Percentiles rank a stretch among this genome's conserved stretches.
Conservation (phyloP, 164 flowering plant genomes). For the Cinnamomum chago region DNA sequence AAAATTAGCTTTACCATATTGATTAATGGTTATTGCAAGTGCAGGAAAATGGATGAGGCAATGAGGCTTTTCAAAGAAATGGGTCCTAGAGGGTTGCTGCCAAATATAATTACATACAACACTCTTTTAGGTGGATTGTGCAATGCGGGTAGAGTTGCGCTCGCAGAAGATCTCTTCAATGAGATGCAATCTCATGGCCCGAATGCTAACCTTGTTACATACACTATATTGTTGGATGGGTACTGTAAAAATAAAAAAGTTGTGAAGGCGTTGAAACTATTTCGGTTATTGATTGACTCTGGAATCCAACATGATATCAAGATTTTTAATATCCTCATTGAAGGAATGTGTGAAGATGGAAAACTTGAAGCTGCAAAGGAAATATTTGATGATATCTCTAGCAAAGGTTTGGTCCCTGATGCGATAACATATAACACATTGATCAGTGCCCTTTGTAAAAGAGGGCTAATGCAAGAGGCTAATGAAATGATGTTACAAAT, state of each 20-base stretch:
- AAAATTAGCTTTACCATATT: slow-evolving; percentile 32
- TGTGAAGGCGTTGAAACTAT: slow-evolving; percentile 38
- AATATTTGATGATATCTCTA: slow-evolving; percentile 23
- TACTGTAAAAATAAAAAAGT: slow-evolving; percentile 38
- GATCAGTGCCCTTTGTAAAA: slow-evolving; percentile 44
- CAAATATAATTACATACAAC: slow-evolving; percentile 36
- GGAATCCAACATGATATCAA: slow-evolving; percentile 14
- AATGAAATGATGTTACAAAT: slow-evolving; percentile 34
- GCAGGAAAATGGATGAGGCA: slow-evolving; percentile 32
- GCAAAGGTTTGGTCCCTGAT: slow-evolving; percentile 33
- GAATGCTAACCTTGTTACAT: slow-evolving; percentile 26
- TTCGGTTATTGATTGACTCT: slow-evolving; percentile 14
- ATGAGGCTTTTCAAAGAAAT: slow-evolving; percentile 28
- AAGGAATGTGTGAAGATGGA: slow-evolving; percentile 46
- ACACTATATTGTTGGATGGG: slow-evolving; percentile 37
- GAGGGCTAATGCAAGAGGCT: slow-evolving; percentile 40
- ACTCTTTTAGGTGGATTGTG: slow-evolving; percentile 38
- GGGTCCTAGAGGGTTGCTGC: slow-evolving; percentile 25
- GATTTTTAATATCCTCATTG: slow-evolving; percentile 32
- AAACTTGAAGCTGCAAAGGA: slow-evolving; percentile 33
- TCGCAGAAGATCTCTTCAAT: slow-evolving; percentile 32
- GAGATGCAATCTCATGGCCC: slow-evolving; percentile 33
- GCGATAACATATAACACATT: slow-evolving; percentile 39
- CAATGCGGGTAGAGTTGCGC: slow-evolving; percentile 28
- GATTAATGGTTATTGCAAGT: slow-evolving; percentile 43